These are phyloP conservation scores for Ophiocordyceps camponoti-leonardi DNA, from an alignment of 2,329 filamentous ascomycete species.

Conservation along the genomic window DNA sequence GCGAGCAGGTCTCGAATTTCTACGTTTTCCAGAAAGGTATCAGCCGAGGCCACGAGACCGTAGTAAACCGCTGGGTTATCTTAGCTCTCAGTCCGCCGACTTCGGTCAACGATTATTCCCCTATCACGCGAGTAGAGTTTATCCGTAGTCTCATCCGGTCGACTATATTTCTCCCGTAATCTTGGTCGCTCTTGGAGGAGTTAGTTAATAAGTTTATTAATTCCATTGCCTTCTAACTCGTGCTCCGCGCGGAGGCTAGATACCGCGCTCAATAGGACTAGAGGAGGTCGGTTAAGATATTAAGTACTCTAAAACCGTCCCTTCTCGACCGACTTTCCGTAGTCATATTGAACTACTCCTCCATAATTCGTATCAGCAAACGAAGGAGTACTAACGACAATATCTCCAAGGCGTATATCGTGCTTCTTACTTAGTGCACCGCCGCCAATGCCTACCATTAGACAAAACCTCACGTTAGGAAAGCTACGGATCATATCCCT, in stretches of 20 bases:
- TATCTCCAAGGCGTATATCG: conserved; percentile 14
- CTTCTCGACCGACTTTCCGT: conserved; percentile 5
- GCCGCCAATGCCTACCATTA: conserved; percentile 6
- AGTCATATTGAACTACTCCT: conserved; percentile 9
- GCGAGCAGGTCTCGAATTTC: conserved; percentile 9
- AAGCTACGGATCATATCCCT: conserved; percentile 12
- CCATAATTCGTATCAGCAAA: neutral
- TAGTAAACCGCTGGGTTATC: conserved; percentile 6
- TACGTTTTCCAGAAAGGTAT: neutral
- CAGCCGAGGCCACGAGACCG: conserved; percentile 3
- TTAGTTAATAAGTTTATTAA: neutral
- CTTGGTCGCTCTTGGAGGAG: neutral
- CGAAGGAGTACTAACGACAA: conserved; percentile 5
- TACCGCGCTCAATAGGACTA: neutral
- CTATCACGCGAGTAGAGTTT: neutral
- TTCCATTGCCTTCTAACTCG: neutral
- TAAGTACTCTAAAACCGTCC: conserved; percentile 2
- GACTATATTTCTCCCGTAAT: neutral
- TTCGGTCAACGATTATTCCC: neutral
- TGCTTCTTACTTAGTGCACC: conserved; percentile 13
- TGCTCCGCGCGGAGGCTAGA: neutral
- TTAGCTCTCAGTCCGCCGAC: neutral
- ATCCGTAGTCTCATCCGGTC: neutral
- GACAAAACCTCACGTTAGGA: conserved; percentile 9
- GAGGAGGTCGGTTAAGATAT: conserved; percentile 4